A percentile compares a stretch with the other conserved stretches of the same genome.
Evolutionary conservation across 2,329 filamentous ascomycete species (phyloP).

Genomic region (Trichophyton simii): DNA sequence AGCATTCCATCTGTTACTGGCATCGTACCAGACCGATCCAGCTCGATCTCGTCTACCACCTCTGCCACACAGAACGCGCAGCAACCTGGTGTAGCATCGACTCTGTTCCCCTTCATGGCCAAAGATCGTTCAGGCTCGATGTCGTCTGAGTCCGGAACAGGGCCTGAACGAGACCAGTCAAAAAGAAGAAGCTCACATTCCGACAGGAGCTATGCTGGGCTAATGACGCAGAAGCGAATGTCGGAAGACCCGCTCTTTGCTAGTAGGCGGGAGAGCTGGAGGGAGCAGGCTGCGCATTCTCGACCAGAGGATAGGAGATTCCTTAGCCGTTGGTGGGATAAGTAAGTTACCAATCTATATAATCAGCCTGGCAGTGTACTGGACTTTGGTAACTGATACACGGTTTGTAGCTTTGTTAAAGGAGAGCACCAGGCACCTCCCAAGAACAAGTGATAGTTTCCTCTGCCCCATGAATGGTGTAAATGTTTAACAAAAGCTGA

Average conservation of each 20-base stretch:
- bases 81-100: slow-evolving; percentile 14
- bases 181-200: neutral
- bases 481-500: too few species aligned
- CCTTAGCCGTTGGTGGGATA: slow-evolving; percentile 30
- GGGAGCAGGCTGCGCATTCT: slow-evolving; percentile 27
- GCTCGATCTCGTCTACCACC: neutral
- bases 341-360: slow-evolving; percentile 16
- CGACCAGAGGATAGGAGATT: slow-evolving; percentile 23
- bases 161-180: slow-evolving; percentile 6
- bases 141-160: neutral
- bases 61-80: slow-evolving; percentile 4
- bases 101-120: neutral
- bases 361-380: neutral
- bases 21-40: neutral
- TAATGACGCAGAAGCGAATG: slow-evolving; percentile 36
- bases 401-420: slow-evolving; percentile 6
- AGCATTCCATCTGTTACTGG: slow-evolving; percentile 6
- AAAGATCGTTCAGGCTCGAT: neutral
- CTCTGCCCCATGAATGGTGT: too few species aligned
- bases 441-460: slow-evolving; percentile 3
- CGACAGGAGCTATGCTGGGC: slow-evolving; percentile 23
- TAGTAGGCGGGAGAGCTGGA: slow-evolving; percentile 32
- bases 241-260: slow-evolving; percentile 24
- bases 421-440: neutral
- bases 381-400: neutral